Evolutionary conservation across 1,284 basidiomycete species (phyloP).

Genomic region (Trametes hirsuta): DNA sequence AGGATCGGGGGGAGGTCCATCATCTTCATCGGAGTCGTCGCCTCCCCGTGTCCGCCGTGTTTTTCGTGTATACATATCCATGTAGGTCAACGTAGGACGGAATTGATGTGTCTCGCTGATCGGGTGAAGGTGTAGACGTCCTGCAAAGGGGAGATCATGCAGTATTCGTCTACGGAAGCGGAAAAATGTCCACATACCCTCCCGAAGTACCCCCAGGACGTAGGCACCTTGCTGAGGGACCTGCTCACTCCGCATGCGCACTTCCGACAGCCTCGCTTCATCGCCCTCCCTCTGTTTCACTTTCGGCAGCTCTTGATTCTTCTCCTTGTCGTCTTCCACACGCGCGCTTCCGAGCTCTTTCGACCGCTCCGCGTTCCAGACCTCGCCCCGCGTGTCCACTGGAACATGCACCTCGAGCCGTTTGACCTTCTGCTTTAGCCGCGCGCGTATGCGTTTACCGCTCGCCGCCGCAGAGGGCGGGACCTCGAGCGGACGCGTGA

Average conservation of each 20-base stretch:
- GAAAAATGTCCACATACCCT: constrained; percentile 49
- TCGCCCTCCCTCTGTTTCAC: constrained; percentile 48
- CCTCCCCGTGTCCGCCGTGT: constrained; percentile 49
- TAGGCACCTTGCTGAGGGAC: constrained; percentile 64
- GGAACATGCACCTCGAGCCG: constrained; percentile 78
- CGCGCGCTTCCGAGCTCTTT: constrained; percentile 65
- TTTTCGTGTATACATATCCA: constrained; percentile 71
- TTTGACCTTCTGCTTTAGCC: constrained; percentile 63
- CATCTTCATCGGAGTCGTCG: constrained; percentile 68
- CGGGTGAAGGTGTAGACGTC: constrained; percentile 76
- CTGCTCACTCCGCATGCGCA: constrained; percentile 72
- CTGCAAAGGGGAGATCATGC: constrained; percentile 38
- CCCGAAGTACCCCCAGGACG: constrained; percentile 72
- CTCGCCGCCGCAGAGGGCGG: constrained; percentile 72
- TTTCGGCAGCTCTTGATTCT: constrained; percentile 56
- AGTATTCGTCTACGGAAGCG: too few relatives aligned
- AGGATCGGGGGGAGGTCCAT: constrained; percentile 78
- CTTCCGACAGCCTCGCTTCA: constrained; percentile 64
- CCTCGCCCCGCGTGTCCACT: constrained; percentile 72
- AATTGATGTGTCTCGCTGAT: constrained; percentile 77
- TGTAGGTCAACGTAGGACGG: constrained; percentile 76
- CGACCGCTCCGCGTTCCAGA: constrained; percentile 74
- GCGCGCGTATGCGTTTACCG: constrained; percentile 75
- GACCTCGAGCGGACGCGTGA: constrained; percentile 69
- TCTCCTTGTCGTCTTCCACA: constrained; percentile 72